Evolutionary conservation across 1,284 basidiomycete genomes (phyloP).

Genomic region (Trichosporon coremiiforme): DNA sequence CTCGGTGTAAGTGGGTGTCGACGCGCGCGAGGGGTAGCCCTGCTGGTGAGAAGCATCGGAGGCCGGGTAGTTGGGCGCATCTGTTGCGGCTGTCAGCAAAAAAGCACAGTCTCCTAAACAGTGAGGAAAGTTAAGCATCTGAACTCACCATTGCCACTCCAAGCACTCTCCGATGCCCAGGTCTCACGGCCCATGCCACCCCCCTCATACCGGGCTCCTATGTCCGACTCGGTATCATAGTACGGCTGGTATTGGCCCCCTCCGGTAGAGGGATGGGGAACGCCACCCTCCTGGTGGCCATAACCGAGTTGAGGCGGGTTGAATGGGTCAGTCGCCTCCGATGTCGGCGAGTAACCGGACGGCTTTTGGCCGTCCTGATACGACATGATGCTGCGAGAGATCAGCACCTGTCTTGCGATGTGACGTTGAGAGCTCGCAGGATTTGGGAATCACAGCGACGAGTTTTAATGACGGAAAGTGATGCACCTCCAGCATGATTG

Average conservation of each 20-base stretch:
- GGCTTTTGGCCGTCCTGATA: slow-evolving; percentile 30
- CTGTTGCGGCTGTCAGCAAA: slow-evolving; percentile 14
- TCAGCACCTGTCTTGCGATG: background rate
- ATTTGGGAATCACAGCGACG: no score
- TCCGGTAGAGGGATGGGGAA: slow-evolving; percentile 30
- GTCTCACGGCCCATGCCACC: slow-evolving; percentile 55
- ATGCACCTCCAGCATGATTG: background rate
- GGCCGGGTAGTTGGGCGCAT: slow-evolving; percentile 36
- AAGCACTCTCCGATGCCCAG: slow-evolving; percentile 54
- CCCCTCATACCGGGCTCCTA: slow-evolving; percentile 61
- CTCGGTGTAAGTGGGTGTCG: slow-evolving; percentile 56
- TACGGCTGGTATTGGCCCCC: slow-evolving; percentile 58
- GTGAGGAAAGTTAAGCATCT: slow-evolving; percentile 26
- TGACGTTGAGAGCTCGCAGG: no score
- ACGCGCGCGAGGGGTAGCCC: slow-evolving; percentile 50
- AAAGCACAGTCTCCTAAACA: background rate
- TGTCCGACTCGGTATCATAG: slow-evolving; percentile 75
- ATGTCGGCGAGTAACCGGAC: slow-evolving; percentile 28
- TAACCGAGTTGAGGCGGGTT: slow-evolving; percentile 45
- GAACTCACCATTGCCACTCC: slow-evolving; percentile 54
- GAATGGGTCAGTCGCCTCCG: slow-evolving; percentile 43
- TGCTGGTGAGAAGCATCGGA: slow-evolving; percentile 50
- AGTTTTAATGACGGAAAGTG: no score
- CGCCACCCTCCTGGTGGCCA: slow-evolving; percentile 31
- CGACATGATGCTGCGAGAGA: slow-evolving; percentile 25